These are phyloP conservation scores for Leonotis leonurus DNA, from an alignment of 257 asterid genomes.

Conservation along the genomic window DNA sequence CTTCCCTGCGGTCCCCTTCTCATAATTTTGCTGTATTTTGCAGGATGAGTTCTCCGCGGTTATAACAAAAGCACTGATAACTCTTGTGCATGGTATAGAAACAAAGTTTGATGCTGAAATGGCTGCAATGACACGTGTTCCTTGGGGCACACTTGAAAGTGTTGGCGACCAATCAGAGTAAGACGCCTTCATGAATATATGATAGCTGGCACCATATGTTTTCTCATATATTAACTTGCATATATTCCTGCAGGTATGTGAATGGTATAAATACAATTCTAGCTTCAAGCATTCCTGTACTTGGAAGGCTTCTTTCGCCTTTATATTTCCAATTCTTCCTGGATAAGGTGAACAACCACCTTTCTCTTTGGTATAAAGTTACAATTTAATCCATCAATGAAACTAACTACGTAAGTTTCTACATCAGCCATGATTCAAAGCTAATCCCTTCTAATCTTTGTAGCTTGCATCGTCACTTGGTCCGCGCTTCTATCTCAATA, in stretches of 20 bases:
- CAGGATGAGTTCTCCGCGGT: constrained; percentile 99
- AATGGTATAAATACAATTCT: constrained; percentile 76
- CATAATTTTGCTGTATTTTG: constrained; percentile 19
- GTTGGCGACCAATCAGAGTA: constrained; percentile 99
- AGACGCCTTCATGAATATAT: constrained; percentile 23
- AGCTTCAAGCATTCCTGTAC: constrained; percentile 84
- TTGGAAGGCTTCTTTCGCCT: constrained; percentile 90
- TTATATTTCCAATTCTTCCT: constrained; percentile 91
- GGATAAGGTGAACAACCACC: constrained; percentile 74
- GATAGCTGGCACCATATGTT: neutral
- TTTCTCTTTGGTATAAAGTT: no score
- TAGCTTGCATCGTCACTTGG: constrained; percentile 96
- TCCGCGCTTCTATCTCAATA: constrained; percentile 86
- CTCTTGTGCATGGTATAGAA: constrained; percentile 92
- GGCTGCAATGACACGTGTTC: constrained; percentile 98
- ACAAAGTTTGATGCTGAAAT: constrained; percentile 90
- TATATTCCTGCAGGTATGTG: constrained; percentile 74
- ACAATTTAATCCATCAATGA: neutral
- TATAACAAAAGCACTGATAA: constrained; percentile 80
- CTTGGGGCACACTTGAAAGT: constrained; percentile 97
- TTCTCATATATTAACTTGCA: constrained; percentile 18
- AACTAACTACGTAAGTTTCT: neutral
- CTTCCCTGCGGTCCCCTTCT: neutral
- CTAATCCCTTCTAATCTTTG: constrained; percentile 23
- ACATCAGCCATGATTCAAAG: constrained; percentile 1